A percentile compares a stretch with the other conserved stretches of the same genome.
Evolutionary conservation across 805 yeast genomes (phyloP).

Genomic region (Yamadazyma ubonensis): DNA sequence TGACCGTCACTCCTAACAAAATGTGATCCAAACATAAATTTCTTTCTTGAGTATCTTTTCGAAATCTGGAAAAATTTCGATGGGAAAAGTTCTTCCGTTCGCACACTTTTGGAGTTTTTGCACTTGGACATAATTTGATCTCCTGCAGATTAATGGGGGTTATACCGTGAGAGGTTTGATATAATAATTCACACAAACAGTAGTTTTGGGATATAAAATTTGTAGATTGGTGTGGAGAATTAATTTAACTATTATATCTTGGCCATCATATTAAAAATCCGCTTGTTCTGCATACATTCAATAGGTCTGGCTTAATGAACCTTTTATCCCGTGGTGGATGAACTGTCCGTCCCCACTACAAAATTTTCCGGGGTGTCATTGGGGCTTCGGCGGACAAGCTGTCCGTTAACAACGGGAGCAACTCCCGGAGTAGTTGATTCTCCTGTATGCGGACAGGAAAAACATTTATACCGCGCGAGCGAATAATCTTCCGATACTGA

Average conservation of each 20-base stretch:
- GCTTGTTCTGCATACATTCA: no score
- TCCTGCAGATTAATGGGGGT: slow-evolving; percentile 1
- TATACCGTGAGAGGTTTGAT: no score
- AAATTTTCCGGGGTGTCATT: background rate
- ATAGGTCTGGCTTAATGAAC: no score
- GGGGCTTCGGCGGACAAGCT: background rate
- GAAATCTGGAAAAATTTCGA: slow-evolving; percentile 12
- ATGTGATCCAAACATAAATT: slow-evolving; percentile 31
- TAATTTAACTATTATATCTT: no score
- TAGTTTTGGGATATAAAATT: no score
- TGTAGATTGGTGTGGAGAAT: no score
- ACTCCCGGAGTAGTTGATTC: background rate
- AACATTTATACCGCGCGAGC: background rate
- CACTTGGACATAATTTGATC: background rate
- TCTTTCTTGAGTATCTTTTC: slow-evolving; percentile 1
- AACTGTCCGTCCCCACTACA: background rate
- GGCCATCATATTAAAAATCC: no score
- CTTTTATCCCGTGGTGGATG: no score
- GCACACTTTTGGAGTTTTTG: slow-evolving; percentile 1
- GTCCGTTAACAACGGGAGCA: background rate
- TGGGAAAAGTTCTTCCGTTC: slow-evolving; percentile 11
- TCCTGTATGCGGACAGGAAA: background rate
- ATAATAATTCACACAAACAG: no score
- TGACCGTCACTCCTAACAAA: slow-evolving; percentile 24
- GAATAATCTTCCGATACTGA: background rate